Evolutionary conservation across 176 grass and related monocot species (phyloP).

Genomic region (Musa troglodytarum): DNA sequence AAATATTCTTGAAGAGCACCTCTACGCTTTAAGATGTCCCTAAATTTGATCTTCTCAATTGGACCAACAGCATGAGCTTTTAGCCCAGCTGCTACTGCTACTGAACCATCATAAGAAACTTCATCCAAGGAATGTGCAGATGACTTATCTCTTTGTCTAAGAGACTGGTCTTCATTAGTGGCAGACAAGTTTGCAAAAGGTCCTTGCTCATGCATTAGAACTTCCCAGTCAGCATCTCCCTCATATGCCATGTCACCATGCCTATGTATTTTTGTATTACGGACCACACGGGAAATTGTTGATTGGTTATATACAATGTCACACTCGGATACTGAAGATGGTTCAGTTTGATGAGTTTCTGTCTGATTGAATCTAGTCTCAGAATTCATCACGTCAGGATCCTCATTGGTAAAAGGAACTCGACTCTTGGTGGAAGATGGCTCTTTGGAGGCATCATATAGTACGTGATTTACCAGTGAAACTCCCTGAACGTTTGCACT

Average conservation of each 20-base stretch:
- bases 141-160: constrained; percentile 52
- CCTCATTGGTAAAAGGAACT: background rate
- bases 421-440: constrained; percentile 14
- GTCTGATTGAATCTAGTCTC: constrained; percentile 21
- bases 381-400: constrained; percentile 11
- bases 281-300: constrained; percentile 31
- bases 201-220: constrained; percentile 67
- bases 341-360: constrained; percentile 34
- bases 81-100: constrained; percentile 70
- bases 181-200: constrained; percentile 48
- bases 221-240: constrained; percentile 82
- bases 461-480: background rate
- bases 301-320: constrained; percentile 37
- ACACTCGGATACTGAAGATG: constrained; percentile 22
- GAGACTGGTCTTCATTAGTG: constrained; percentile 32
- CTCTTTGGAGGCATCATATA: constrained; percentile 25
- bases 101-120: constrained; percentile 32
- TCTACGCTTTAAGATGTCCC: constrained; percentile 77
- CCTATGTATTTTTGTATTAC: constrained; percentile 55
- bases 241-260: constrained; percentile 94
- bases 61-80: constrained; percentile 56
- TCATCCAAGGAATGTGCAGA: constrained; percentile 28
- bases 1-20: constrained; percentile 87
- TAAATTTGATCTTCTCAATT: constrained; percentile 96
- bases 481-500: background rate